Evolutionary conservation across 768 basidiomycete species (phyloP).

Genomic region (Rhodotorula kratochvilovae): DNA sequence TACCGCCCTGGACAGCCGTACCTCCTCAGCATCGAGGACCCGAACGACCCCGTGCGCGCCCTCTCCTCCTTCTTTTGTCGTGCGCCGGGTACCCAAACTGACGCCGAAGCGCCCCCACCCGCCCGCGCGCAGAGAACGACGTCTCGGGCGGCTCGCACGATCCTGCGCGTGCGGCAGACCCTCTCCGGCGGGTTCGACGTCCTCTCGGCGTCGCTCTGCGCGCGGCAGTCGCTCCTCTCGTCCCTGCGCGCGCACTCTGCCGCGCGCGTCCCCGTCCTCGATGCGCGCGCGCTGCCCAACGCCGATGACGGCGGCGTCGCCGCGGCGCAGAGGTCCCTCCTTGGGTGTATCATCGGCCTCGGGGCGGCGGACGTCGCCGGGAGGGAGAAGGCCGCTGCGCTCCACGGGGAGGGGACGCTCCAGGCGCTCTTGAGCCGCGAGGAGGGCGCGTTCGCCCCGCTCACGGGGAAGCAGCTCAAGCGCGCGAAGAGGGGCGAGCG

Average conservation of each 20-base stretch:
- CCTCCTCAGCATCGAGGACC: conserved; percentile 85
- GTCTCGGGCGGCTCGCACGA: conserved; percentile 82
- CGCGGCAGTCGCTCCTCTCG: conserved; percentile 45
- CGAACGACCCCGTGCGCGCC: conserved; percentile 75
- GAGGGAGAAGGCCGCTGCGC: conserved; percentile 4
- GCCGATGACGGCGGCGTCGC: conserved; percentile 20
- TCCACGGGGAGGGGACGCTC: conserved; percentile 21
- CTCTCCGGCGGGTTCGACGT: conserved; percentile 68
- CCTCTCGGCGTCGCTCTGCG: conserved; percentile 65
- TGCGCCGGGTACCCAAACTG: no score
- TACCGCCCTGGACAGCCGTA: conserved; percentile 50
- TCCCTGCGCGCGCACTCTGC: background rate
- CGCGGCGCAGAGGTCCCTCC: conserved; percentile 8
- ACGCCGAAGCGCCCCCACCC: no score
- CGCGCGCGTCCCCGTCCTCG: conserved; percentile 11
- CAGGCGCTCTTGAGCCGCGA: conserved; percentile 15
- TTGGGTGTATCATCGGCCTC: conserved; percentile 38
- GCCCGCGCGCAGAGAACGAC: conserved; percentile 84
- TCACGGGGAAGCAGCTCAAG: conserved; percentile 21
- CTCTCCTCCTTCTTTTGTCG: background rate
- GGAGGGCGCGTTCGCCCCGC: background rate
- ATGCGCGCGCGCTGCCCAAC: conserved; percentile 13
- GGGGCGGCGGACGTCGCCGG: conserved; percentile 9
- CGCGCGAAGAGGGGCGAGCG: conserved; percentile 9
- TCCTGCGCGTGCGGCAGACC: conserved; percentile 72